Base-by-base conservation (phyloP, 2,329 filamentous ascomycete genomes). In the Xylaria digitata region DNA sequence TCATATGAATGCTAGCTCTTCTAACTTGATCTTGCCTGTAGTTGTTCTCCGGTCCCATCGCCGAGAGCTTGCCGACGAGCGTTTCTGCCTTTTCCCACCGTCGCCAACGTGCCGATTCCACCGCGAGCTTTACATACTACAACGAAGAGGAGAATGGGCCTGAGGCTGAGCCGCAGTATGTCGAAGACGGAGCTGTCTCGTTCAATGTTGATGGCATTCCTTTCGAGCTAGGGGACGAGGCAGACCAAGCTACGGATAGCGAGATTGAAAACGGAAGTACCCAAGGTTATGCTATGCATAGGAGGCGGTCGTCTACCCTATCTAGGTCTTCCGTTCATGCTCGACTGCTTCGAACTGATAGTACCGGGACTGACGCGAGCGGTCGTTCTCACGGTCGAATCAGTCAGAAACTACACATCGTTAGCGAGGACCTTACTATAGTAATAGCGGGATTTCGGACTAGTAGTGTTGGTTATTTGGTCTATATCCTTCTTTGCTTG, bases 61-160 rank as follows among this genome's bases (percentile, higher is more conserved):
- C 94, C 61, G 96, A 99, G 82, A 97, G 94, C 76, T 87, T 99
- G n/a, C 96, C 96, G 1, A 96, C 93, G 11, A 97, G 94, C 76
- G 86, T 94, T 42, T 94, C 93, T n/a, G 92, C 93, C 37, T 99
- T 99, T 78, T 90, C 89, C 54, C 94, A 97, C 79, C 92, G 93
- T 66, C 88, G 94, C 66, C 84, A 85, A 43, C 89, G 95, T 74
- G 90, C 93, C 72, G 92, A 94, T 75, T 98, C 95, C 15, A 93
- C 87, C 6, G 84, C 94, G 32, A 97, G 93, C 80, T 98, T 97
- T 78, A 89, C 93, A 1, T 97, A 93, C 80, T 96, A 96, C 76
- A 90, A 93, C 66, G 88, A 92, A 68, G 90, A 92, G 30, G 83
- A 82, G 56, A 75, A 78, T 59, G 81, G 82, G 56, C 75, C 82